Evolutionary conservation across 2,329 filamentous ascomycete species (phyloP).

Genomic region (Claviceps maximensis): DNA sequence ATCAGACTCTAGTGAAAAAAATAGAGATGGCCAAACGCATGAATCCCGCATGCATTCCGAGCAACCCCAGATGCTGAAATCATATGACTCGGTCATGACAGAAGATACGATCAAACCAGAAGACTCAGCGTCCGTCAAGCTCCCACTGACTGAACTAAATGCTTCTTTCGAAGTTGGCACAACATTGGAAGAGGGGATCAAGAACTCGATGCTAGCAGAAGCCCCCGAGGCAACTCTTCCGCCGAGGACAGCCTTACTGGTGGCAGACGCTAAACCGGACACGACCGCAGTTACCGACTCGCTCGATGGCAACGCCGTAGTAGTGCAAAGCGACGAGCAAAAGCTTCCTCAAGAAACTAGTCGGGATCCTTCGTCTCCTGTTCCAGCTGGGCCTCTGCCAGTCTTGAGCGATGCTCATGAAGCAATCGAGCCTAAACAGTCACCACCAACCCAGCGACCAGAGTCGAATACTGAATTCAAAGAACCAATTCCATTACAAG

Average conservation of each 20-base stretch:
- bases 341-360: neutral
- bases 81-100: constrained; percentile 21
- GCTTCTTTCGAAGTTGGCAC: constrained; percentile 17
- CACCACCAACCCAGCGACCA: neutral
- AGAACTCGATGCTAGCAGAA: constrained; percentile 5
- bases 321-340: neutral
- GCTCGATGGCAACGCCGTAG: neutral
- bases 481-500: neutral
- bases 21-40: constrained; percentile 12
- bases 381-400: neutral
- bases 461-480: neutral
- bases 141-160: constrained; percentile 16
- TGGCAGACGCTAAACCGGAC: neutral
- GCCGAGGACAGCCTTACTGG: constrained; percentile 11
- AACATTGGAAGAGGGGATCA: constrained; percentile 11
- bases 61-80: constrained; percentile 13
- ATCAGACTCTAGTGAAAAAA: constrained; percentile 14
- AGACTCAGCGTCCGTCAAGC: constrained; percentile 22
- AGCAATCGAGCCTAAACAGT: neutral
- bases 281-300: neutral
- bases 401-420: neutral
- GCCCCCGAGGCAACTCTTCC: constrained; percentile 1
- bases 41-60: constrained; percentile 10
- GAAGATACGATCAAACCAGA: constrained; percentile 26
- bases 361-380: neutral